Conservation (phyloP, 192 early-diverging fungal genomes). For the Helicostylum pulchrum region DNA sequence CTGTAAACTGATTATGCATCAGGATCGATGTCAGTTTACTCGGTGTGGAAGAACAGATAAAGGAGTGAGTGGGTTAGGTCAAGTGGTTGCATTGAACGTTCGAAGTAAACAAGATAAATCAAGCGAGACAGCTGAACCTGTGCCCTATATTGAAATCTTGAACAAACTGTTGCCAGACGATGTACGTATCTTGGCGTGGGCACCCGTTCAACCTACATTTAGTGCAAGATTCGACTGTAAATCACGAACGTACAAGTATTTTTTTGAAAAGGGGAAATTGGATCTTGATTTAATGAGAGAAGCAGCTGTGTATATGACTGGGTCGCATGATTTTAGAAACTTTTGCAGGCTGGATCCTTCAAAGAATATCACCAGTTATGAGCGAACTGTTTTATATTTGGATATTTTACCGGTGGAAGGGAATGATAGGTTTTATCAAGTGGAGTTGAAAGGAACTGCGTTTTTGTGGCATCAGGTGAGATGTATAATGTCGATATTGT, state of each 20-base stretch:
- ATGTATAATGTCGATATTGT: conserved; percentile 90
- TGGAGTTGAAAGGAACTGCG: conserved; percentile 81
- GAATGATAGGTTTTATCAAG: conserved; percentile 38
- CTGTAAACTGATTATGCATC: conserved; percentile 70
- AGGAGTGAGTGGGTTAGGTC: conserved; percentile 88
- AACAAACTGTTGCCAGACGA: conserved; percentile 81
- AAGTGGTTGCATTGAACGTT: conserved; percentile 79
- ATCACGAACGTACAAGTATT: conserved; percentile 88
- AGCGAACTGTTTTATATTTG: conserved; percentile 69
- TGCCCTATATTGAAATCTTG: conserved; percentile 78
- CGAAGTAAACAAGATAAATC: no score
- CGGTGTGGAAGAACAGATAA: conserved; percentile 84
- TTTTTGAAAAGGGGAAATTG: conserved; percentile 66
- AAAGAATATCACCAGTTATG: conserved; percentile 78
- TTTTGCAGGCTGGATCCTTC: conserved; percentile 92
- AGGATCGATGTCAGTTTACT: conserved; percentile 67
- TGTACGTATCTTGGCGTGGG: conserved; percentile 89
- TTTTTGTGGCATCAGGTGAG: conserved; percentile 99
- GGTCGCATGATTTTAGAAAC: conserved; percentile 90
- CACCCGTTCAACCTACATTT: conserved; percentile 72
- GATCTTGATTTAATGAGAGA: conserved; percentile 75
- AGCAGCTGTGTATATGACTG: conserved; percentile 68
- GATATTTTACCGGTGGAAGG: conserved; percentile 36
- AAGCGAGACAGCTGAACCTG: conserved; percentile 38
- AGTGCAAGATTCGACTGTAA: conserved; percentile 85